Evolutionary conservation across 192 early-diverging fungal species (phyloP).

Genomic region (Phycomyces nitens): DNA sequence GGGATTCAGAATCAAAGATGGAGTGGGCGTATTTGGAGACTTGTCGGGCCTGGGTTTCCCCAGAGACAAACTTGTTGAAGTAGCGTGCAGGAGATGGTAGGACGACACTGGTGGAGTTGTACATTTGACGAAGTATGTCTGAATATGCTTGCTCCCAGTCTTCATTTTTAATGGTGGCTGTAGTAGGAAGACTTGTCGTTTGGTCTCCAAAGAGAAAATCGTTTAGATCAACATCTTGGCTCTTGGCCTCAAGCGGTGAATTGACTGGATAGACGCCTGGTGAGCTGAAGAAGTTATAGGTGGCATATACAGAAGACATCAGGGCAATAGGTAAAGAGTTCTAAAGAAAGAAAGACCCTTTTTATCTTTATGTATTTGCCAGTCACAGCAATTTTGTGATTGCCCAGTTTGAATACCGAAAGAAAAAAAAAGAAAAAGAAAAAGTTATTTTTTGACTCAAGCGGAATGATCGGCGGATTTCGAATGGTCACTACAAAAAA

Average conservation of each 20-base stretch:
- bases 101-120: slow-evolving; percentile 11
- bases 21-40: background rate
- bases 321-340: too few species aligned
- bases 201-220: background rate
- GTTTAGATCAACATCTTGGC: background rate
- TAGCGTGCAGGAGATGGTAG: slow-evolving; percentile 15
- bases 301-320: too few species aligned
- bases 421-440: too few species aligned
- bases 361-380: too few species aligned
- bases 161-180: background rate
- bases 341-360: too few species aligned
- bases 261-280: background rate
- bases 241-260: background rate
- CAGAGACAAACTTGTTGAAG: background rate
- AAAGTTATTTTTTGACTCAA: too few species aligned
- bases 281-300: background rate
- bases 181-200: background rate
- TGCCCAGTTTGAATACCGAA: too few species aligned
- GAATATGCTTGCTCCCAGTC: slow-evolving; percentile 12
- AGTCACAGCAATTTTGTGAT: too few species aligned
- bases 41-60: background rate
- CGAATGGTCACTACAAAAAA: too few species aligned
- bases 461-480: too few species aligned
- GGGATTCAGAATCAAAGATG: slow-evolving; percentile 1
- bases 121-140: slow-evolving; percentile 13